These are phyloP conservation scores for Solanum arcanum DNA, from an alignment of 257 asterid genomes.

Conservation along the genomic window DNA sequence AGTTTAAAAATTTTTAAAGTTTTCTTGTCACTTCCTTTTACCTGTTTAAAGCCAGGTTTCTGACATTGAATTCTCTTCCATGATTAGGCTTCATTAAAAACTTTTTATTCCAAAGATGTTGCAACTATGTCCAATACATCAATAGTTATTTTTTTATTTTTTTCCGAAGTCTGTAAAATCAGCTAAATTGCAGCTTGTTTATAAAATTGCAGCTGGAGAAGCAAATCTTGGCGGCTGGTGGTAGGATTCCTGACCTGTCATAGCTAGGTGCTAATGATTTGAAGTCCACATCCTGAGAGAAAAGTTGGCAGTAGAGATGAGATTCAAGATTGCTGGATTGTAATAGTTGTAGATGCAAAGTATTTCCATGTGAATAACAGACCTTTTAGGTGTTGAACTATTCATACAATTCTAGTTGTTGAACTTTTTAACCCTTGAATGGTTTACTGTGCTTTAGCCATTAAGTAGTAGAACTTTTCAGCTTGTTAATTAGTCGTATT, in stretches of 20 bases:
- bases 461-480: not conserved
- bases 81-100: not conserved
- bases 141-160: not conserved
- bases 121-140: no score
- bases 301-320: not conserved
- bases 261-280: not conserved
- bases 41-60: not conserved
- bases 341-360: not conserved
- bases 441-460: not conserved
- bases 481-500: not conserved
- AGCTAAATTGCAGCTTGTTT: not conserved
- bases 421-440: not conserved
- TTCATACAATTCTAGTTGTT: not conserved
- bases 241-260: slow-evolving; percentile 39
- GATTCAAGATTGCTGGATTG: not conserved
- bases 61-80: not conserved
- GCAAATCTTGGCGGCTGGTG: slow-evolving; percentile 77
- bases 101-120: not conserved
- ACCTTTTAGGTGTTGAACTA: not conserved
- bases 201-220: slow-evolving; percentile 55
- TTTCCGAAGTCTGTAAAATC: not conserved
- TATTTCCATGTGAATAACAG: not conserved
- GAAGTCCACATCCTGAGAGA: not conserved
- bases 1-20: not conserved
- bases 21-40: not conserved